A percentile compares a stretch with the other conserved stretches of the same genome.
Evolutionary conservation across 2,329 filamentous ascomycete genomes (phyloP).

Genomic region (Aspergillus nomiae): DNA sequence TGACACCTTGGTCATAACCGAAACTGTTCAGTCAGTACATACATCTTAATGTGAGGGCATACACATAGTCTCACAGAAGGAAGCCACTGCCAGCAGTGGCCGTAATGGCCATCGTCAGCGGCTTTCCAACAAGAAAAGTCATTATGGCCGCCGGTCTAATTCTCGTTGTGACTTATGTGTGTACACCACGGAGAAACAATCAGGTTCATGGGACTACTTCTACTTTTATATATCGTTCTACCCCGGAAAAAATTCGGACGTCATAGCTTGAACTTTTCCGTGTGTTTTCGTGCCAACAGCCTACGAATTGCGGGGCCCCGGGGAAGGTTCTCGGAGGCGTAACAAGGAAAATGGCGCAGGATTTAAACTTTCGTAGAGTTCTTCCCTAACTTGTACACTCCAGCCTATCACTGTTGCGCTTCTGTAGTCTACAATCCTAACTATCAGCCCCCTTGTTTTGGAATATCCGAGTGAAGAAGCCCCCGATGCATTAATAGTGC

Average conservation of each 20-base stretch:
- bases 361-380: neutral
- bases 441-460: neutral
- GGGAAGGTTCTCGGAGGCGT: neutral
- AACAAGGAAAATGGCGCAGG: neutral
- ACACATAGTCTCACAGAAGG: slow-evolving; percentile 37
- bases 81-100: slow-evolving; percentile 46
- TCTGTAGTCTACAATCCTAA: neutral
- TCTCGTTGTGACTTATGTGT: neutral
- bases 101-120: slow-evolving; percentile 47
- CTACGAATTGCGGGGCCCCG: slow-evolving; percentile 2
- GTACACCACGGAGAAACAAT: neutral
- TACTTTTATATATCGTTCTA: slow-evolving; percentile 4
- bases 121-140: slow-evolving; percentile 30
- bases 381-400: neutral
- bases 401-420: neutral
- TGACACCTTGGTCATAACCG: slow-evolving; percentile 45
- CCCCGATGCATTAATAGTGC: neutral
- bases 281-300: neutral
- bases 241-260: neutral
- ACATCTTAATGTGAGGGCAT: slow-evolving; percentile 12
- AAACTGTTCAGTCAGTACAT: slow-evolving; percentile 22
- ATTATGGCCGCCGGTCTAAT: slow-evolving; percentile 7
- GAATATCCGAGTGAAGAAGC: neutral
- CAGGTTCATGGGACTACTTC: neutral
- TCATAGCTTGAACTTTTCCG: neutral